A percentile compares a stretch with the other conserved stretches of the same genome.
These are phyloP conservation scores for Tulasnella sp. DNA, from an alignment of 768 basidiomycete species.

Conservation along the genomic window DNA sequence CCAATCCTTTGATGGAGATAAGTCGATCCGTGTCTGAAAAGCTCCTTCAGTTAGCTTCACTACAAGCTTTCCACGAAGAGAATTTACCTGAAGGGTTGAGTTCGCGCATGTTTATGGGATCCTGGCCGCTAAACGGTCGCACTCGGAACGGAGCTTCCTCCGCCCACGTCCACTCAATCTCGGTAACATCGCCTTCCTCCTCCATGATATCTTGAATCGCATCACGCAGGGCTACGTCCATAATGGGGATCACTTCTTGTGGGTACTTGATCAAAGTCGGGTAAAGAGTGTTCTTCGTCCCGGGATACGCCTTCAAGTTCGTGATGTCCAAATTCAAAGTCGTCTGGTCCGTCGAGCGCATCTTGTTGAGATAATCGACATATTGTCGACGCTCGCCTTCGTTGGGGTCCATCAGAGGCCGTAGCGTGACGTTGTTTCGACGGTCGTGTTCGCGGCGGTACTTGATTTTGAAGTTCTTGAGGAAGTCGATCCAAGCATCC, in stretches of 20 bases:
- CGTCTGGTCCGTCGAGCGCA: slow-evolving; percentile 86
- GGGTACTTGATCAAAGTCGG: slow-evolving; percentile 84
- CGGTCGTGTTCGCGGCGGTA: slow-evolving; percentile 68
- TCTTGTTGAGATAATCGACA: slow-evolving; percentile 66
- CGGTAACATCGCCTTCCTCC: slow-evolving; percentile 52
- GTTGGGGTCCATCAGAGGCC: slow-evolving; percentile 43
- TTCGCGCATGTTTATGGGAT: slow-evolving; percentile 80
- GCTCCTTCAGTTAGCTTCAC: not conserved
- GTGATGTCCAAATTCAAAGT: slow-evolving; percentile 83
- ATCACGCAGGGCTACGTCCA: slow-evolving; percentile 95
- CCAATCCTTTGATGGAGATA: slow-evolving; percentile 88
- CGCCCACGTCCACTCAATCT: slow-evolving; percentile 66
- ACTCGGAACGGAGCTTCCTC: slow-evolving; percentile 33
- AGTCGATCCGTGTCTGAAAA: slow-evolving; percentile 90
- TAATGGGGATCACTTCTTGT: slow-evolving; percentile 92
- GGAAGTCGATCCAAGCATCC: slow-evolving; percentile 78
- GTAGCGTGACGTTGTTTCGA: slow-evolving; percentile 40
- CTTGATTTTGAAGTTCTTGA: slow-evolving; percentile 87
- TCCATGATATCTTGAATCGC: slow-evolving; percentile 82
- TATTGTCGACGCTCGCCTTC: slow-evolving; percentile 63
- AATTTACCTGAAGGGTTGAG: slow-evolving; percentile 79
- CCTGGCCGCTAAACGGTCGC: slow-evolving; percentile 72
- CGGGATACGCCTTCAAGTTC: slow-evolving; percentile 80
- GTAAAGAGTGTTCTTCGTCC: slow-evolving; percentile 62
- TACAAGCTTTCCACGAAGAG: not conserved